Conservation (phyloP, 2,329 filamentous ascomycete species). For the Colletotrichum navitas region DNA sequence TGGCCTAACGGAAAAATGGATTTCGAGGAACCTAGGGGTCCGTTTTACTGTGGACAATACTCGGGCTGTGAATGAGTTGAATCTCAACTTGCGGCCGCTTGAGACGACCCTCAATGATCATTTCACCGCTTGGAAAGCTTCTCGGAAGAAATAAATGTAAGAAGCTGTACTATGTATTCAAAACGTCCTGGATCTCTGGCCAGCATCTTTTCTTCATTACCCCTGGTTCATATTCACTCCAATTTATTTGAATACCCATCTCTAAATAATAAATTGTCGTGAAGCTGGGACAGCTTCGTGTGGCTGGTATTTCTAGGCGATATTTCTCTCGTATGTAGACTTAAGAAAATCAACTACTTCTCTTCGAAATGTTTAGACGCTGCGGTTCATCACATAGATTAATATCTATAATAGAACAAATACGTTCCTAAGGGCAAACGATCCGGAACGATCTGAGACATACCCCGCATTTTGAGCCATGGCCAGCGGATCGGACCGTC, state of each 20-base stretch:
- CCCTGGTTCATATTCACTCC: not conserved
- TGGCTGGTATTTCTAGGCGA: too few species aligned
- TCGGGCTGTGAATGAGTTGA: not conserved
- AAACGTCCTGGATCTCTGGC: accelerated
- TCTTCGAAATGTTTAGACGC: too few species aligned
- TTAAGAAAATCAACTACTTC: too few species aligned
- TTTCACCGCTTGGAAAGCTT: not conserved
- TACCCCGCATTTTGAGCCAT: not conserved
- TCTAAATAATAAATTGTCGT: too few species aligned
- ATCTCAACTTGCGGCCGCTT: not conserved
- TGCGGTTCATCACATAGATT: too few species aligned
- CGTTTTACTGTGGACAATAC: not conserved
- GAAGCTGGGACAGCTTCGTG: too few species aligned
- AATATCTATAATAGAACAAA: too few species aligned
- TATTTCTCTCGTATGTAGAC: too few species aligned
- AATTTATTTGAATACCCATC: too few species aligned
- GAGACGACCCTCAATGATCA: not conserved
- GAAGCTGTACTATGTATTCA: not conserved
- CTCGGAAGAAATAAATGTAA: not conserved
- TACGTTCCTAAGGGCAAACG: not conserved
- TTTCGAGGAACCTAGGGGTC: not conserved
- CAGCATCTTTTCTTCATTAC: not conserved
- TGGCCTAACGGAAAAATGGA: not conserved
- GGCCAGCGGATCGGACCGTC: conserved; percentile 2
- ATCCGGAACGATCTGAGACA: not conserved